Evolutionary conservation across 202 grass and related monocot species (phyloP), one percentile per base, ranked within the genome.

Genomic region (Panicum hallii): DNA sequence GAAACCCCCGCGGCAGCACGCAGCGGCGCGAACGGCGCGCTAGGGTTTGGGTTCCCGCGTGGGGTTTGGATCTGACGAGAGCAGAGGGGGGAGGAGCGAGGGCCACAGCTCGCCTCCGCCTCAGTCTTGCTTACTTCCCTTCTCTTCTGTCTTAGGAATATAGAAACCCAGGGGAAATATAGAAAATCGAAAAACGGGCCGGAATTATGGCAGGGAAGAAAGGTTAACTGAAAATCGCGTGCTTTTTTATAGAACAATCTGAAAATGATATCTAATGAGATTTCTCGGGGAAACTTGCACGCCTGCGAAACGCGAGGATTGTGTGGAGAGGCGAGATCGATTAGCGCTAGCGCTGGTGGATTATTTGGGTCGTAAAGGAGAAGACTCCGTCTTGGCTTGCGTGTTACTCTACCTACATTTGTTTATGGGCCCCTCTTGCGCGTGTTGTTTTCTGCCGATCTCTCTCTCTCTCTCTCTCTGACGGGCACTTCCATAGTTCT

Each of bases 81-180:
- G 70, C 72, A 17, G 48, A 11, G 16, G 4, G 42, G 42, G 47
- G 32, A 28, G 48, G 54, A 22, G 67, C 43, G 52, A 47, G 67
- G 28, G 22, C 6, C 38, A 63, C 15, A 76, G 82, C 71, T 85
- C 72, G 26, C 52, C 79, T 69, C 41, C 50, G 32, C 36, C 69
- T 54, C 79, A 54, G 54, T 53, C 64, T 81, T 78, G 82, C 76
- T 89, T 84, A 14, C 83, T 82, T 82, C 53, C 34, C 71, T 85
- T 45, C 46, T 13, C 82, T 56, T 80, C 78, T 71, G 66, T 72
- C 38, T 64, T 83, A 30, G 54, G 77, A 63, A 83, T 71, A 58
- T 42, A 63, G 23, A 79, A 32, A 79, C 22, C 53, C 79, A 36
- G 32, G 13, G 41, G 6, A 36, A 63, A 52, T 45, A 36, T 14